Base-by-base conservation (phyloP, 768 basidiomycete genomes). In the Rhodotorula kratochvilovae region DNA sequence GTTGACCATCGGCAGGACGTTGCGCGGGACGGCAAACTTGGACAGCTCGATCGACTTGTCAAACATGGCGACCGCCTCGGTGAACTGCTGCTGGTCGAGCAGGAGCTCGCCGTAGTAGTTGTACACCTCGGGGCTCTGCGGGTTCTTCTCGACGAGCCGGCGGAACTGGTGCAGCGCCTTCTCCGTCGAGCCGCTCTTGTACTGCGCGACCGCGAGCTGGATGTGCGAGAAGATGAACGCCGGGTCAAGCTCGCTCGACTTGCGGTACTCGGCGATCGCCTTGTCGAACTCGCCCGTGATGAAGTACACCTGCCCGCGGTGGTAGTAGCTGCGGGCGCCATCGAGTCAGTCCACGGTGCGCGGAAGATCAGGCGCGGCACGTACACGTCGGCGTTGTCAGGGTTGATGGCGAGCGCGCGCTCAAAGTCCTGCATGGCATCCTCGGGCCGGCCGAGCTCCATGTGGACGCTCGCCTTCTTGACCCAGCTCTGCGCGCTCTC, bases 241-340 rank as follows among this genome's bases (percentile, higher is more conserved):
- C 65, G 88, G 84, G 78, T 99, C 96, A 48, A 98, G 84, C 68
- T 87, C 84, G n/a, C 88, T 89, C 21, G 92, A 94, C 80, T 91
- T 89, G 35, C 85, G 87, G 84, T 98, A 99, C 81, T 98, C 91
- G 77, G 87, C 86, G 27, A 92, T 89, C 0, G 96, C 96, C 57
- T 89, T 84, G 7, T 82, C 82, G 80, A 89, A 97, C 74, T 96
- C 88, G 80, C 88, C 89, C 85, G 93, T 90, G 80, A 98, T 95
- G 83, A 98, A 99, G 80, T 90, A 84, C 50, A 98, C 94, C 84
- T 99, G 96, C 56, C 95, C 96, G 76, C 94, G 91, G 80, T 99
- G 96, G 81, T 99, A 99, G 83, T 91, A 98, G 67, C 75, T 77
- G 70, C 17, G 27, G 23, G 29, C 53, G 13, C 43, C 15, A 2